phyloP scores from a whole-genome alignment of 2,329 filamentous ascomycete genomes.

The Nannizziopsis arthrosporioides region DNA sequence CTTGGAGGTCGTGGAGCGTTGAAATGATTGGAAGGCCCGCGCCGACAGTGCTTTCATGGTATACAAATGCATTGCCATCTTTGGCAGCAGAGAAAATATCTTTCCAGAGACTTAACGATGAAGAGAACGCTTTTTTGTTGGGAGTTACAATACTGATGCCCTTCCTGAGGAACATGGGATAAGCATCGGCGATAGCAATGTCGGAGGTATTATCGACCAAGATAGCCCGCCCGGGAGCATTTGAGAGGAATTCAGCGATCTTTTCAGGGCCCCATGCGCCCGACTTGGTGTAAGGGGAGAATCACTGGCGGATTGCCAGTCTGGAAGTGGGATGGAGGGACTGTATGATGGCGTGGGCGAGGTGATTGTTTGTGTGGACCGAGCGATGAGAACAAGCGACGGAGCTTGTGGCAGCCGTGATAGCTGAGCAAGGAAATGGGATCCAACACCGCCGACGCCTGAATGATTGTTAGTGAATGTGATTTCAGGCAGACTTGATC shows the following conservation, averaged over 20 bases:
- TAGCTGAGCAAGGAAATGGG: constrained; percentile 78
- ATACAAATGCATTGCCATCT: constrained; percentile 58
- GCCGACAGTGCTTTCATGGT: constrained; percentile 90
- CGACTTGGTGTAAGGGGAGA: constrained; percentile 46
- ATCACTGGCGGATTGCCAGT: constrained; percentile 50
- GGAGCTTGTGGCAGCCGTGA: constrained; percentile 57
- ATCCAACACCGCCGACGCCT: constrained; percentile 90
- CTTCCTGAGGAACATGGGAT: constrained; percentile 66
- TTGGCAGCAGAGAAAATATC: constrained; percentile 68
- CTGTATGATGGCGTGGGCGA: constrained; percentile 56
- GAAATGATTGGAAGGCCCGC: constrained; percentile 89
- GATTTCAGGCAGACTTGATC: background rate
- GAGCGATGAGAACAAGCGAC: constrained; percentile 71
- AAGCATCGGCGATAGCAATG: constrained; percentile 68
- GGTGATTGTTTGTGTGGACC: constrained; percentile 72
- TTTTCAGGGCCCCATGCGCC: constrained; percentile 50
- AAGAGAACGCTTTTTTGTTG: constrained; percentile 97
- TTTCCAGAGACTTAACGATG: constrained; percentile 68
- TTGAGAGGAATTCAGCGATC: constrained; percentile 64
- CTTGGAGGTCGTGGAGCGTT: constrained; percentile 84
- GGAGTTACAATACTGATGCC: constrained; percentile 89
- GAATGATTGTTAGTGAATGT: constrained; percentile 14
- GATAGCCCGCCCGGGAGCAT: constrained; percentile 65
- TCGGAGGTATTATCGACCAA: constrained; percentile 95
- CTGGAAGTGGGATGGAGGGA: constrained; percentile 48